Evolutionary conservation across 495 filamentous ascomycete genomes (phyloP), one percentile per base, ranked within the genome.

Genomic region (Penicillium angulare): DNA sequence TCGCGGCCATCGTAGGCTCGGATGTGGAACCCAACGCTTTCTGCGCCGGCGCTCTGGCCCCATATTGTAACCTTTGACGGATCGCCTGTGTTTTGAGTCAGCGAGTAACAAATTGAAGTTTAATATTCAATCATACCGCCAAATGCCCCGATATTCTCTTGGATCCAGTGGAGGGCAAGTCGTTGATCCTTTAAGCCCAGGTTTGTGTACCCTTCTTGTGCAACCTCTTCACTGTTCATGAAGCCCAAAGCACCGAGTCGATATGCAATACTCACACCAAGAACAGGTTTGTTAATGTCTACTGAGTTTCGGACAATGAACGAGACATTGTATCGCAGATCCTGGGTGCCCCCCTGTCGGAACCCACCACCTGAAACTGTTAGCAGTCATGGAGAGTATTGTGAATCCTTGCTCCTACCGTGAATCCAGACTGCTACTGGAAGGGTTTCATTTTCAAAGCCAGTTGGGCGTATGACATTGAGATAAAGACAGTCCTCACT

Each of bases 171-270:
- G 5, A 83, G 64, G 6, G 75, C 79, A 60, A 81, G 69, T 26
- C 84, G 77, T 60, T 86, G 79, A 65, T 87, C 82, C 10, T 81
- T 68, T 3, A 80, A 71, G 9, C 83, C 83, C 5, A 76, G 63
- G 52, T 76, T 79, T 16, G 34, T 55, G 27, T 16, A 52, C 32
- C 27, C 68, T 34, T 36, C 31, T n/a, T 7, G 55, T 59, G 17
- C 49, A 39, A 16, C 64, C 8, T 43, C 47, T 24, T 52, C 43
- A 3, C 45, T 10, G 20, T 55, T 69, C 36, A 78, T 76, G 38
- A 77, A 82, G n/a, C 80, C 80, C 41, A 80, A 76, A 55, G 81
- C 73, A 59, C 79, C 78, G 43, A 82, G 44, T 13, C 81, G 78
- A 57, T 84, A 83, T 65, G 82, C 83, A 57, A 82, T 66, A 3